Evolutionary conservation across 106 monocot species (phyloP), one percentile per base, ranked within the genome.

Genomic region (Dioscorea zingiberensis): DNA sequence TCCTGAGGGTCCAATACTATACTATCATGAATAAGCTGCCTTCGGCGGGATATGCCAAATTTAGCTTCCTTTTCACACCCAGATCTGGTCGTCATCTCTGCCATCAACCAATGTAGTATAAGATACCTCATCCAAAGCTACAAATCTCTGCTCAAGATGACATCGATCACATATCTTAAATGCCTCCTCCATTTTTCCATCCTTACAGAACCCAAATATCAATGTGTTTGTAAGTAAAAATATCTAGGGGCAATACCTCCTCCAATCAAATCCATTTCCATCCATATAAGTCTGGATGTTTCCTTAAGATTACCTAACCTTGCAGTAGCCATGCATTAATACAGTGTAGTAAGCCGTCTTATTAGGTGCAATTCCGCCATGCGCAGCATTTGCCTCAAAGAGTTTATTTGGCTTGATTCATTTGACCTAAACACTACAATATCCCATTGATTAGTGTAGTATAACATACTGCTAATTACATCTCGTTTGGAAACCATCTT

Each of bases 271-370:
- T n/a, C n/a, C n/a, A n/a, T n/a, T 95, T 73, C 81, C 85, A 56
- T 85, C 64, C 6, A n/a, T n/a, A 91, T 56, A 73, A 85, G 72
- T 22, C 78, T 69, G 49, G 57, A 55, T 25, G 91, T 91, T 68
- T 76, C 66, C 51, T 71, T 71, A 19, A 66, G 71, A 26, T 88
- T 76, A 28, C 83, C 83, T 17, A 48, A 44, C 60, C n/a, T 76
- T 83, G 58, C 75, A 80, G 59, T 83, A 85, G 18, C 87, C 94
- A 66, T 76, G 63, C 71, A 95, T 91, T 68, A 95, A 64, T 22
- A 70, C 76, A 68, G 94, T 95, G 81, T 85, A n/a, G n/a, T n/a
- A 95, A 25, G 94, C 91, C 19, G 85, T 44, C 62, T 90, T 90
- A 71, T 91, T 95, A 69, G 94, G 94, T 17, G 62, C 48, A 58